phyloP scores from a whole-genome alignment of 768 basidiomycete species.

The Termitomyces sp. region DNA sequence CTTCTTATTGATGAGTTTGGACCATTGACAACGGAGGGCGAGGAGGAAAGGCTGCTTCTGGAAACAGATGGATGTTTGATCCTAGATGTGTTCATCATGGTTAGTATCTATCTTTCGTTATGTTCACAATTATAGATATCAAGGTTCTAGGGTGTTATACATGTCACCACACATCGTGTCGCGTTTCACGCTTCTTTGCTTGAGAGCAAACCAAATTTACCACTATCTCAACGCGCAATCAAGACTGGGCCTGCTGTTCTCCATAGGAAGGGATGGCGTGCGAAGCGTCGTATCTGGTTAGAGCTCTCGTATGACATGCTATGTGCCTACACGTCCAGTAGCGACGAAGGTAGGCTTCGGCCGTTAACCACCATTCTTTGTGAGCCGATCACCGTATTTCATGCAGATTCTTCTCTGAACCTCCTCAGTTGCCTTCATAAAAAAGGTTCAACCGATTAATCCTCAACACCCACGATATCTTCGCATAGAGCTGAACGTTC shows the following conservation, averaged over 20 bases:
- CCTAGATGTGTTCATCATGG: constrained; percentile 43
- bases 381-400: constrained; percentile 22
- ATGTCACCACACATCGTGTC: constrained; percentile 60
- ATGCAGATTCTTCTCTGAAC: not conserved
- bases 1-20: constrained; percentile 58
- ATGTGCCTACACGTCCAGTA: constrained; percentile 49
- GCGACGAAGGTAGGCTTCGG: constrained; percentile 47
- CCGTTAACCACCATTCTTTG: constrained; percentile 48
- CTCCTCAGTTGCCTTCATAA: constrained; percentile 42
- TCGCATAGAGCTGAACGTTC: constrained; percentile 28
- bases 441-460: constrained; percentile 37
- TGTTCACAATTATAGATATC: not conserved
- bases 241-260: constrained; percentile 46
- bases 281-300: constrained; percentile 52
- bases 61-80: constrained; percentile 49
- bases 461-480: constrained; percentile 38
- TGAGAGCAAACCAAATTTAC: constrained; percentile 30
- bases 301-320: constrained; percentile 59
- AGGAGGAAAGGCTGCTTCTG: constrained; percentile 44
- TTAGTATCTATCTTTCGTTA: constrained; percentile 15
- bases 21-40: constrained; percentile 32
- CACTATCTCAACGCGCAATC: constrained; percentile 29
- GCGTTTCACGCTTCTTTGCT: constrained; percentile 62
- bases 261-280: constrained; percentile 37
- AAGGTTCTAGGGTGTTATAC: constrained; percentile 44